phyloP scores from a whole-genome alignment of 441 rosid genomes.

The Eutrema salsugineum region DNA sequence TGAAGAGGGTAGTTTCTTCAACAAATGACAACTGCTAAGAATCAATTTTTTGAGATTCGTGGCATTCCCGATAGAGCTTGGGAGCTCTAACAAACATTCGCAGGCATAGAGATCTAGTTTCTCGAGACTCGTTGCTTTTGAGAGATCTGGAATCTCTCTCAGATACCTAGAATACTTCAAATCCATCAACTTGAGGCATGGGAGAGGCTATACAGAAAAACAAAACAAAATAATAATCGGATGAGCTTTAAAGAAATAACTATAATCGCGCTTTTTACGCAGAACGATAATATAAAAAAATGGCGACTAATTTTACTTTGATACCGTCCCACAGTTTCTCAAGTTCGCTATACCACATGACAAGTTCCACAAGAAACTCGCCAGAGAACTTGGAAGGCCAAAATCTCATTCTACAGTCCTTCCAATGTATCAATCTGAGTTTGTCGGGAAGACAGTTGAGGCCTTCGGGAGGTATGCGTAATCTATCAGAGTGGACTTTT shows the following conservation, averaged over 20 bases:
- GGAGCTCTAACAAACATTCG: neutral
- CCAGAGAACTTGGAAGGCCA: neutral
- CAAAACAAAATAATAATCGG: no score
- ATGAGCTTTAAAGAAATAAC: no score
- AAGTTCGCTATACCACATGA: slow-evolving; percentile 16
- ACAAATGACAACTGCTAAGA: slow-evolving; percentile 3
- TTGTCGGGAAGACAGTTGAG: neutral
- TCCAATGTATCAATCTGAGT: neutral
- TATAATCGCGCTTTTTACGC: no score
- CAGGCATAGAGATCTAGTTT: neutral
- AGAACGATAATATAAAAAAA: no score
- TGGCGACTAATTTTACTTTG: no score
- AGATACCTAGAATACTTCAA: slow-evolving; percentile 6
- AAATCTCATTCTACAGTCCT: neutral
- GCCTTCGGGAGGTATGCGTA: neutral
- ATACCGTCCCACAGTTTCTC: slow-evolving; percentile 28
- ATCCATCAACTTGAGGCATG: no score
- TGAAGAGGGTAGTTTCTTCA: slow-evolving; percentile 13
- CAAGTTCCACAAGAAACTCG: slow-evolving; percentile 8
- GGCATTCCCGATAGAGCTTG: slow-evolving; percentile 1
- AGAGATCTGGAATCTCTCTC: slow-evolving; percentile 17
- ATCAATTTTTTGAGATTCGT: neutral
- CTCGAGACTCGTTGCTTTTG: neutral
- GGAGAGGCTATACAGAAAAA: neutral
- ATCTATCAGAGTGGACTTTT: no score